Conservation (phyloP, 1,139 yeast genomes). For the Suhomyces wounanorum region DNA sequence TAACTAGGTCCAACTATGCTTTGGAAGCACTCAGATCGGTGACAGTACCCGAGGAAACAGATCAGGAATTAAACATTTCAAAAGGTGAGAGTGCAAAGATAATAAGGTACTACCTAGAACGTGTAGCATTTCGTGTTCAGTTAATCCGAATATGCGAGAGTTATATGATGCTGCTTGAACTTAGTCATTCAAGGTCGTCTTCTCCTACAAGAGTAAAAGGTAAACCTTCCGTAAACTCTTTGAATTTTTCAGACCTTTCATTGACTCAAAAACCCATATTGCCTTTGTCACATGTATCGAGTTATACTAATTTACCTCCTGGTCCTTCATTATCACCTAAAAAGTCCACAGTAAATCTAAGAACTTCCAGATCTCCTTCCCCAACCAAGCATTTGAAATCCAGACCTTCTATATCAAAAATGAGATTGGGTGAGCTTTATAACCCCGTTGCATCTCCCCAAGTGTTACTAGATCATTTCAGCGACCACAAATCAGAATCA, state of each 20-base stretch:
- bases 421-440: conserved; percentile 28
- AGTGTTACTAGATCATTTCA: conserved; percentile 7
- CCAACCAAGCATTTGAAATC: conserved; percentile 16
- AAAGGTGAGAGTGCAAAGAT: conserved; percentile 47
- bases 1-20: conserved; percentile 23
- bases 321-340: conserved; percentile 20
- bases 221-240: conserved; percentile 6
- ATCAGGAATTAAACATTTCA: conserved; percentile 10
- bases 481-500: conserved; percentile 10
- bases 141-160: conserved; percentile 56
- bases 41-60: conserved; percentile 22
- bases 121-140: conserved; percentile 60
- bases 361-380: conserved; percentile 7
- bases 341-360: conserved; percentile 19
- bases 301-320: conserved; percentile 1
- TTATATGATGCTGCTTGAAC: conserved; percentile 22
- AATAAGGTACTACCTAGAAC: conserved; percentile 48
- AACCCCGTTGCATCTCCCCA: conserved; percentile 29
- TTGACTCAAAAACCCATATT: conserved; percentile 2
- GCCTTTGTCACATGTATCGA: not conserved
- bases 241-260: conserved; percentile 6
- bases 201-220: conserved; percentile 6
- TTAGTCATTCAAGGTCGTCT: conserved; percentile 4
- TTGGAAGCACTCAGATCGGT: conserved; percentile 20
- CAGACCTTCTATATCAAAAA: conserved; percentile 29